Base-by-base conservation (phyloP, 2,329 filamentous ascomycete genomes). In the Colletotrichum abscissum region DNA sequence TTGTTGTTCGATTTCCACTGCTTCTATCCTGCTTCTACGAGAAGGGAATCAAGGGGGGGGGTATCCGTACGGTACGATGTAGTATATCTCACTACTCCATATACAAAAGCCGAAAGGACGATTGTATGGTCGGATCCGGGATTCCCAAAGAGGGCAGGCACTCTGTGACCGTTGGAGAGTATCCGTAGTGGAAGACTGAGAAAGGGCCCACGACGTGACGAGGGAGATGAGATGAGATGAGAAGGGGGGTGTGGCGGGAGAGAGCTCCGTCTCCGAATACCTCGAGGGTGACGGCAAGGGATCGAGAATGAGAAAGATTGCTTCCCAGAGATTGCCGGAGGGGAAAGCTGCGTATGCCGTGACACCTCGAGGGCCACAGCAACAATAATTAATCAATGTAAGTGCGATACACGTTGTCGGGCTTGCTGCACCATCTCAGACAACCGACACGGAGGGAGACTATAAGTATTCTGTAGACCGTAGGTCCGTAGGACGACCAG, bases 301-400 rank as follows among this genome's bases (percentile, higher is more conserved):
- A 54, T 30, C 42, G 19, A 49, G 58, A 58, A 28, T 35, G 57
- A 42, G n/a, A 59, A 67, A 26, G 66, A 63, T 69, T 56, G 33
- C 54, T 55, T 49, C 28, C 58, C 42, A 63, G 54, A 55, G 59
- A 55, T 69, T 72, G 38, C 42, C 54, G 26, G 56, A 35, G 35
- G 60, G 54, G 59, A 46, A 58, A 26, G 67, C 68, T 72, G 68
- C 72, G 57, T 72, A 67, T 72, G 72, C 35, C 35, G 72, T 74
- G 63, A 26, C 62, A 72, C 68, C 63, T 57, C 49, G 33, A 62
- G 24, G 52, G 42, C 19, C 42, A 55, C 12, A 35, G 24, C 14
- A 55, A 60, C 33, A 57, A 57, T 55, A 42, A 64, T 49, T 52
- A 69, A 35, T 49, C 42, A 69, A 58, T 57, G 62, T 24, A 55